Evolutionary conservation across 73 alveolate species (phyloP).

Genomic region (Strombidium stylifer): DNA sequence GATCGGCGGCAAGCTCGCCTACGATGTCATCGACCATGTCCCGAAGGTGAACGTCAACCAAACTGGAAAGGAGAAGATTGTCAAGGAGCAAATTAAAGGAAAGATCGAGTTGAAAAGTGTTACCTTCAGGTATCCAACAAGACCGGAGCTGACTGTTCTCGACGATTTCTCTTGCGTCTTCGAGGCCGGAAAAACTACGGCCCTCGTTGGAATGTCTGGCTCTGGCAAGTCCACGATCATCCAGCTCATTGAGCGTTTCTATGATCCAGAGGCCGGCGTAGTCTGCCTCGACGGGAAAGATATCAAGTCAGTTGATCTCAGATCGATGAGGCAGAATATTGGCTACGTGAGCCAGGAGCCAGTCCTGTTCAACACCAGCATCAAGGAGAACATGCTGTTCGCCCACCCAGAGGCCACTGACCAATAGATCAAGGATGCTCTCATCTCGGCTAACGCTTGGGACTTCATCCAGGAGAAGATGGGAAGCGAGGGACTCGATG

Average conservation of each 20-base stretch:
- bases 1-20: conserved; percentile 63
- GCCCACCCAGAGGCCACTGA: conserved; percentile 78
- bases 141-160: conserved; percentile 59
- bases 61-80: too few species aligned
- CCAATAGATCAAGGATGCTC: conserved; percentile 69
- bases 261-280: conserved; percentile 70
- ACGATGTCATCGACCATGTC: conserved; percentile 56
- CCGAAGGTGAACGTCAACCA: conserved; percentile 50
- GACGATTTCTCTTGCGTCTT: conserved; percentile 43
- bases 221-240: conserved; percentile 82
- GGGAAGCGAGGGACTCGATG: conserved; percentile 78
- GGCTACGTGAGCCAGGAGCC: conserved; percentile 73
- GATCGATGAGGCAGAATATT: conserved; percentile 34
- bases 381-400: conserved; percentile 79
- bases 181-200: conserved; percentile 74
- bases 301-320: conserved; percentile 26
- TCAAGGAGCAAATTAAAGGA: conserved; percentile 42
- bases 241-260: conserved; percentile 70
- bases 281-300: conserved; percentile 63
- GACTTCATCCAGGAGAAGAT: conserved; percentile 76
- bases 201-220: conserved; percentile 84
- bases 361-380: conserved; percentile 78
- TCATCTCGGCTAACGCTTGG: conserved; percentile 73
- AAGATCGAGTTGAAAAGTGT: conserved; percentile 61
- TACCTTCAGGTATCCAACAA: conserved; percentile 65